Percentiles rank a stretch among this genome's conserved stretches.
Conservation (phyloP, 208 protist species). For the Leishmania lainsoni region DNA sequence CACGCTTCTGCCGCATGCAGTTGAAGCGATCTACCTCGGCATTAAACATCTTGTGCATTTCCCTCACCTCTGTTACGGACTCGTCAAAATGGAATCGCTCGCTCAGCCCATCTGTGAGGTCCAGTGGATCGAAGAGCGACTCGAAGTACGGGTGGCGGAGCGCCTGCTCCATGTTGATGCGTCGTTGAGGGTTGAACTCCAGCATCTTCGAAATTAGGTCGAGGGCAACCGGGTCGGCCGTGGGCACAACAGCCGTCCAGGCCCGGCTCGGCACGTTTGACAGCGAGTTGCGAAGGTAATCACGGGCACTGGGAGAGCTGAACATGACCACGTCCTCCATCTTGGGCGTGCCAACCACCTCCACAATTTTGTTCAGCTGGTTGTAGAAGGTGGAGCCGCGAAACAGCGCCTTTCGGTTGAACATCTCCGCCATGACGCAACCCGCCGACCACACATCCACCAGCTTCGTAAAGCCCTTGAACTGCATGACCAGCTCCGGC, state of each 20-base stretch:
- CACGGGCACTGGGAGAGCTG: slow-evolving; percentile 75
- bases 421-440: slow-evolving; percentile 92
- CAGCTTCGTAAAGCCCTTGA: slow-evolving; percentile 91
- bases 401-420: slow-evolving; percentile 91
- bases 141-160: slow-evolving; percentile 92
- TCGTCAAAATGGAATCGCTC: slow-evolving; percentile 87
- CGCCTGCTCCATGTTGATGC: slow-evolving; percentile 82
- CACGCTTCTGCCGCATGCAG: slow-evolving; percentile 49
- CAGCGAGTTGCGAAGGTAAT: slow-evolving; percentile 85
- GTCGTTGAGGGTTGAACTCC: slow-evolving; percentile 84
- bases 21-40: slow-evolving; percentile 79
- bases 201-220: slow-evolving; percentile 85
- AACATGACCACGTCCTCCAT: slow-evolving; percentile 92
- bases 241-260: slow-evolving; percentile 73
- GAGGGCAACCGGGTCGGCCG: slow-evolving; percentile 65
- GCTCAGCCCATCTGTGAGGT: slow-evolving; percentile 75
- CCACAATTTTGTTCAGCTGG: slow-evolving; percentile 92
- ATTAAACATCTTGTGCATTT: slow-evolving; percentile 80
- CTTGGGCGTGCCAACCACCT: slow-evolving; percentile 88
- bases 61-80: slow-evolving; percentile 56
- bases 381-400: slow-evolving; percentile 93
- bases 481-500: slow-evolving; percentile 97
- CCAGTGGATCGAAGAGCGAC: slow-evolving; percentile 74
- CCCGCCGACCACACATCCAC: slow-evolving; percentile 92
- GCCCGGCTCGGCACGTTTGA: slow-evolving; percentile 52